Conservation (phyloP, 305 asterid genomes). For the Fraxinus ornus region DNA sequence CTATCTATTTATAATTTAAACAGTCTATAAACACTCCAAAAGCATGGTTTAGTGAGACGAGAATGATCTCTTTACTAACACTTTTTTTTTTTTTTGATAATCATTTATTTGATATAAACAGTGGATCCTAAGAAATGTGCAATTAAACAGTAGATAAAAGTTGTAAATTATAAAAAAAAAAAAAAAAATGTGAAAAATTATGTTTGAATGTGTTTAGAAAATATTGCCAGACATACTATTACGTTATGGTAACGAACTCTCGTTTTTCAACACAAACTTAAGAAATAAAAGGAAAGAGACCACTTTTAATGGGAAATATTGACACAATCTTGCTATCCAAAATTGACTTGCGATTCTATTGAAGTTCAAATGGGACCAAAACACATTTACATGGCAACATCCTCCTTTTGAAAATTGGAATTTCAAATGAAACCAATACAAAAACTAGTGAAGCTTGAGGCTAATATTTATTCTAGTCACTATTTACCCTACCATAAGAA, state of each 20-base stretch:
- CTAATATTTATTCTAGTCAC: background rate
- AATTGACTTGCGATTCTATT: background rate
- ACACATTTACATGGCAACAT: background rate
- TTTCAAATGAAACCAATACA: background rate
- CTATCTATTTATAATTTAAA: no score
- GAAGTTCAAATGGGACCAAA: background rate
- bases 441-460: background rate
- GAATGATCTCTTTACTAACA: background rate
- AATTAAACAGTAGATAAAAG: no score
- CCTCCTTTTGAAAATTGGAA: background rate
- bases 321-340: background rate
- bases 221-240: background rate
- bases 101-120: background rate
- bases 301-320: background rate
- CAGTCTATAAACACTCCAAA: no score
- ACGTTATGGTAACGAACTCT: background rate
- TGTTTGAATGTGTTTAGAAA: no score
- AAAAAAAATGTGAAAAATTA: no score
- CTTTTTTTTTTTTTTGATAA: no score
- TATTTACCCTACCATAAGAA: background rate
- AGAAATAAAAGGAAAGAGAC: background rate
- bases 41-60: background rate
- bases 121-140: background rate
- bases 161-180: no score
- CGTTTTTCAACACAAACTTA: background rate